Conservation (phyloP, 257 asterid genomes). For the Solanum neorickii region DNA sequence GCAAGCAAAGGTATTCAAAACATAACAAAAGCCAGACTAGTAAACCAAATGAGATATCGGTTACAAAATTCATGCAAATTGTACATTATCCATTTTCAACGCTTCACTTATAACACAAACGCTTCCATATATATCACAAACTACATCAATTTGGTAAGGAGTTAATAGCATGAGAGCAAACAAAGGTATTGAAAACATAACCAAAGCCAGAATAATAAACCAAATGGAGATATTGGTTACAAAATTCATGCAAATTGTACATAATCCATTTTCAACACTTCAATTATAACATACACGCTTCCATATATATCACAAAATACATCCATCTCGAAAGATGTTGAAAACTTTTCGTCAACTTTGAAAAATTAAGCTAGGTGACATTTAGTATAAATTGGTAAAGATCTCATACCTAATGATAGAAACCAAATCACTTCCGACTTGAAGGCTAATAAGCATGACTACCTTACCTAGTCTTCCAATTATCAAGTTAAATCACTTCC, state of each 20-base stretch:
- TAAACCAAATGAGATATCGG: background rate
- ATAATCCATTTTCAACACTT: background rate
- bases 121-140: background rate
- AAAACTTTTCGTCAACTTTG: background rate
- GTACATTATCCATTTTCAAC: background rate
- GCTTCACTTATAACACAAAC: background rate
- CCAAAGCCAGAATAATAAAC: background rate
- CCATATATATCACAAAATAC: background rate
- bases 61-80: background rate
- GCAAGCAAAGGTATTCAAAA: background rate
- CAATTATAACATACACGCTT: background rate
- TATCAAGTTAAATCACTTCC: slow-evolving; percentile 65
- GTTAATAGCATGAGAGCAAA: background rate
- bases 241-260: background rate
- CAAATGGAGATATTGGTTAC: background rate
- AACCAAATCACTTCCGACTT: slow-evolving; percentile 41
- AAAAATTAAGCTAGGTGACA: background rate
- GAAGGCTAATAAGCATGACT: slow-evolving; percentile 80
- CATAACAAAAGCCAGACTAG: background rate
- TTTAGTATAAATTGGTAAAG: background rate
- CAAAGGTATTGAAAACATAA: background rate
- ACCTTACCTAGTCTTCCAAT: slow-evolving; percentile 88
- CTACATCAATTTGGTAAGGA: background rate
- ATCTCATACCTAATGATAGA: slow-evolving; percentile 21
- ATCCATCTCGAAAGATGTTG: background rate